phyloP scores from a whole-genome alignment of 495 filamentous ascomycete species.

The Aspergillus funiculosus region DNA sequence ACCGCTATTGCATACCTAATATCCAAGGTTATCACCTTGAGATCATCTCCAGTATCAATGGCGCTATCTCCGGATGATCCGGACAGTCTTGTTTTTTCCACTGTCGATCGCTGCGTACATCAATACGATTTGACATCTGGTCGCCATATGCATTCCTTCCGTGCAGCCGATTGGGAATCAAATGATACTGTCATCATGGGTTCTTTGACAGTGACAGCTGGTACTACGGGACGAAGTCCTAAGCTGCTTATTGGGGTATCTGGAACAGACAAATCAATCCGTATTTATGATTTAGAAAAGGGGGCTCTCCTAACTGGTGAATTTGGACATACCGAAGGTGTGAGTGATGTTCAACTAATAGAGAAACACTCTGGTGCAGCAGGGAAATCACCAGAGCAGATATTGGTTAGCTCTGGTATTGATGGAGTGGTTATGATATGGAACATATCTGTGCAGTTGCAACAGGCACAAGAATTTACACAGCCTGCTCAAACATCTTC shows the following conservation, averaged over 20 bases:
- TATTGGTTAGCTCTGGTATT: slow-evolving; percentile 67
- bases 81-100: slow-evolving; percentile 63
- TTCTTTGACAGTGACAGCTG: slow-evolving; percentile 55
- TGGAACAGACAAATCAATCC: slow-evolving; percentile 88
- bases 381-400: slow-evolving; percentile 36
- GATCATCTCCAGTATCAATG: slow-evolving; percentile 83
- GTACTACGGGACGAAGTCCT: slow-evolving; percentile 33
- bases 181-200: slow-evolving; percentile 78
- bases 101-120: slow-evolving; percentile 73
- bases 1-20: slow-evolving; percentile 71
- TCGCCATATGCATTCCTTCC: slow-evolving; percentile 65
- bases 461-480: slow-evolving; percentile 28
- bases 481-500: slow-evolving; percentile 13
- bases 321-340: slow-evolving; percentile 89
- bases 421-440: slow-evolving; percentile 87
- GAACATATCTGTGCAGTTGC: slow-evolving; percentile 49
- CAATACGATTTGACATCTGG: slow-evolving; percentile 71
- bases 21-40: slow-evolving; percentile 67
- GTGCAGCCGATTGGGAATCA: slow-evolving; percentile 68
- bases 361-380: slow-evolving; percentile 44
- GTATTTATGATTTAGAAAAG: slow-evolving; percentile 73
- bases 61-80: slow-evolving; percentile 54
- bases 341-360: slow-evolving; percentile 74
- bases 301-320: slow-evolving; percentile 77
- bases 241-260: slow-evolving; percentile 74